Percentiles rank a stretch among this genome's conserved stretches.
phyloP scores from a whole-genome alignment of 2,329 filamentous ascomycete genomes.

The Coleophoma crateriformis region DNA sequence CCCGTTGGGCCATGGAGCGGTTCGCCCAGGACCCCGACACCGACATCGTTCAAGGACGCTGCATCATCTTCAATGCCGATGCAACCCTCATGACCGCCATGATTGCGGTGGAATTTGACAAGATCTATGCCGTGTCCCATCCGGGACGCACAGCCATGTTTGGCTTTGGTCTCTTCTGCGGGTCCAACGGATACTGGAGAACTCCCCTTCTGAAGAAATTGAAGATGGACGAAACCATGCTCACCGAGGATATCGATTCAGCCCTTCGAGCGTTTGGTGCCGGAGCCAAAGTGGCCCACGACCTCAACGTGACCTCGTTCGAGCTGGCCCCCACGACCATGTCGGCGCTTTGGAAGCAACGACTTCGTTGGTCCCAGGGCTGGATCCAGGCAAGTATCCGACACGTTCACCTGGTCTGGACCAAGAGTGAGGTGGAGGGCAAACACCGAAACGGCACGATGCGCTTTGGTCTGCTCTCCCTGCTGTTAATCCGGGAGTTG shows the following conservation, averaged over 20 bases:
- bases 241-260: conserved; percentile 45
- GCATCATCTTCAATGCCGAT: conserved; percentile 40
- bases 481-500: conserved; percentile 38
- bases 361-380: conserved; percentile 43
- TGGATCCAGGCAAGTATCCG: conserved; percentile 41
- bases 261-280: conserved; percentile 31
- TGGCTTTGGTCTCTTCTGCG: conserved; percentile 42
- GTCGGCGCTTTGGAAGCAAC: conserved; percentile 40
- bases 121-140: conserved; percentile 45
- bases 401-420: conserved; percentile 36
- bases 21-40: conserved; percentile 35
- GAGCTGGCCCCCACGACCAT: conserved; percentile 40
- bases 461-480: conserved; percentile 37
- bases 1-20: conserved; percentile 41
- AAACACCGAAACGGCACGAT: conserved; percentile 28
- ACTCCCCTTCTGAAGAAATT: conserved; percentile 36
- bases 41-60: conserved; percentile 43
- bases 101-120: conserved; percentile 44
- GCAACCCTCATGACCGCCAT: conserved; percentile 37
- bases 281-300: conserved; percentile 38
- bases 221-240: conserved; percentile 43
- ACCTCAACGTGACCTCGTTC: conserved; percentile 41
- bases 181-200: conserved; percentile 43
- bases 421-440: conserved; percentile 27
- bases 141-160: conserved; percentile 40